Evolutionary conservation across 2,329 filamentous ascomycete genomes (phyloP).

Genomic region (Dactylonectria macrodidyma): DNA sequence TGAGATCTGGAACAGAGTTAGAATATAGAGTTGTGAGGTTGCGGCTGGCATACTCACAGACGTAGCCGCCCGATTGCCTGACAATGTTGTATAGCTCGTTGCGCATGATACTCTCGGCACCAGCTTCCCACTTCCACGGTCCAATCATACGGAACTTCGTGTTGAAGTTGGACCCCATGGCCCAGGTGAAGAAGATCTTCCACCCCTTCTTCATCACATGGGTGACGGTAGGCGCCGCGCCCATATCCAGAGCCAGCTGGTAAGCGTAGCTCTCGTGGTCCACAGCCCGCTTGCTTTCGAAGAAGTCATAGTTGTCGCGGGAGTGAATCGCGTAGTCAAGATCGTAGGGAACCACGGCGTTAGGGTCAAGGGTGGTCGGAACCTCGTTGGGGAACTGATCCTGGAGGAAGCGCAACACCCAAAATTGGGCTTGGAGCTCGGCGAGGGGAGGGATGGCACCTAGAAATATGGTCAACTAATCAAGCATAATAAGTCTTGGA

Average conservation of each 20-base stretch:
- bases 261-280: constrained; percentile 66
- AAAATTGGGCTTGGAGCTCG: constrained; percentile 65
- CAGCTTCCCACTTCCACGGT: constrained; percentile 58
- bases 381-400: constrained; percentile 43
- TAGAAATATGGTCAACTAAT: constrained; percentile 20
- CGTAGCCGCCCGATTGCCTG: constrained; percentile 52
- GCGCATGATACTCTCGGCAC: constrained; percentile 56
- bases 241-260: constrained; percentile 64
- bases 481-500: no score
- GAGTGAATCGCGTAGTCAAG: constrained; percentile 58
- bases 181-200: constrained; percentile 61
- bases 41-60: constrained; percentile 52
- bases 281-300: constrained; percentile 57
- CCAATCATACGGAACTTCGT: constrained; percentile 63
- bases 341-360: constrained; percentile 53
- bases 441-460: constrained; percentile 64
- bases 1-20: constrained; percentile 49
- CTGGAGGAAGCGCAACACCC: constrained; percentile 59
- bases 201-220: constrained; percentile 54
- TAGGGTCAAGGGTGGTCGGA: constrained; percentile 22
- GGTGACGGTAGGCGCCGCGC: constrained; percentile 56
- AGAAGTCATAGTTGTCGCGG: constrained; percentile 52
- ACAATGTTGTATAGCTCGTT: constrained; percentile 59
- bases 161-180: constrained; percentile 65
- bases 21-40: not conserved